A percentile compares a stretch with the other conserved stretches of the same genome.
Evolutionary conservation across 257 asterid genomes (phyloP).

Genomic region (Capsicum pubescens): DNA sequence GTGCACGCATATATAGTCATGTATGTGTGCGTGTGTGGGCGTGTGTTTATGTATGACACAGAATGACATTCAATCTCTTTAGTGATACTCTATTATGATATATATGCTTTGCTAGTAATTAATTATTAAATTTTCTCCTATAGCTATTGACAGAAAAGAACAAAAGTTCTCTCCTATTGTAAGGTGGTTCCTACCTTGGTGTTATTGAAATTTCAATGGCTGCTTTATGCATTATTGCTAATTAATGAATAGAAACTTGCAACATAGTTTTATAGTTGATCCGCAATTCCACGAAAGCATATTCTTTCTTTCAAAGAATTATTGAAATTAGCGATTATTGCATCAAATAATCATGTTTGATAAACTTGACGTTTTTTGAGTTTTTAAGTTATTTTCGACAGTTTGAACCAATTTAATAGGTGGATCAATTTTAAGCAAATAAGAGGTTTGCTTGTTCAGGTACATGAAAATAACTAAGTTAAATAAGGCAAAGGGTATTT

Average conservation of each 20-base stretch:
- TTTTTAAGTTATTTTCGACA: conserved; percentile 6
- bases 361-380: neutral
- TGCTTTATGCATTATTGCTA: conserved; percentile 22
- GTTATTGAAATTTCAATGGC: neutral
- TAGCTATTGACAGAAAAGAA: neutral
- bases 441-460: conserved; percentile 1
- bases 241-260: neutral
- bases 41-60: neutral
- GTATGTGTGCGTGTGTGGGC: no score
- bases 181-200: neutral
- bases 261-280: neutral
- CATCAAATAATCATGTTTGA: neutral
- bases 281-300: neutral
- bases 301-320: neutral
- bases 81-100: neutral
- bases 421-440: conserved; percentile 17
- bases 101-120: neutral
- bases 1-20: no score
- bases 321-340: neutral
- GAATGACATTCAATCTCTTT: neutral
- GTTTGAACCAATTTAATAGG: conserved; percentile 21
- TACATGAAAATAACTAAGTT: neutral
- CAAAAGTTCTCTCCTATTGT: neutral
- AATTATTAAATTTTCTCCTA: neutral
- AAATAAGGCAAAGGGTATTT: no score